Evolutionary conservation across 1,284 basidiomycete species (phyloP).

Genomic region (Melampsora larici-populina): DNA sequence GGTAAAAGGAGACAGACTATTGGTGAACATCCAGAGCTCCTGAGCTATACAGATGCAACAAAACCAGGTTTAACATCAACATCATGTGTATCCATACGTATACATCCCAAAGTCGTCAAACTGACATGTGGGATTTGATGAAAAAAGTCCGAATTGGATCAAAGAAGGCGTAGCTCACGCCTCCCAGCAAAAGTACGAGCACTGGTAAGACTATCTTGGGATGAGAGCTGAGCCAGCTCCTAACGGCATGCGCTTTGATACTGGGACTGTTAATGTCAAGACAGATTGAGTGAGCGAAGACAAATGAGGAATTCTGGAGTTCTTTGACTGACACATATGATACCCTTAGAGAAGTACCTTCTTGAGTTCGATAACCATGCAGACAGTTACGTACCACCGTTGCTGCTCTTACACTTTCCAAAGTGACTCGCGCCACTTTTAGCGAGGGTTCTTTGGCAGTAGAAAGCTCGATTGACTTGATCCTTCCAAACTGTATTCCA

Average conservation of each 20-base stretch:
- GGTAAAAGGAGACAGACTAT: neutral
- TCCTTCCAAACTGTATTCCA: conserved; percentile 38
- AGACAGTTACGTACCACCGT: conserved; percentile 79
- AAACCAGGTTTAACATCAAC: conserved; percentile 1
- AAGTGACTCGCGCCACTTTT: conserved; percentile 46
- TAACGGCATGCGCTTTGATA: conserved; percentile 71
- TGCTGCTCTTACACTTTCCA: conserved; percentile 62
- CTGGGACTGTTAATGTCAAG: conserved; percentile 13
- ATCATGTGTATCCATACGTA: conserved; percentile 48
- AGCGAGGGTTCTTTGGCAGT: conserved; percentile 12
- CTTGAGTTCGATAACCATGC: conserved; percentile 64
- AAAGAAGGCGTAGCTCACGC: conserved; percentile 69
- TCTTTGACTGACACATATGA: conserved; percentile 13
- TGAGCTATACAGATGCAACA: neutral
- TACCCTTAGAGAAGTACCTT: conserved; percentile 49
- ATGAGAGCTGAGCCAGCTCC: conserved; percentile 79
- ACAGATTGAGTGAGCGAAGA: neutral
- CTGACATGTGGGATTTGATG: conserved; percentile 74
- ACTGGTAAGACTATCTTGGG: conserved; percentile 82
- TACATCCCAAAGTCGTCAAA: conserved; percentile 66
- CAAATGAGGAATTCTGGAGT: neutral
- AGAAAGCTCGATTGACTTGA: conserved; percentile 28
- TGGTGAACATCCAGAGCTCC: conserved; percentile 23
- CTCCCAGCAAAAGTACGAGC: conserved; percentile 79
- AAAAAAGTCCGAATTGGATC: conserved; percentile 83